Base-by-base conservation (phyloP, 2,329 filamentous ascomycete genomes). In the Macroventuria anomochaeta region DNA sequence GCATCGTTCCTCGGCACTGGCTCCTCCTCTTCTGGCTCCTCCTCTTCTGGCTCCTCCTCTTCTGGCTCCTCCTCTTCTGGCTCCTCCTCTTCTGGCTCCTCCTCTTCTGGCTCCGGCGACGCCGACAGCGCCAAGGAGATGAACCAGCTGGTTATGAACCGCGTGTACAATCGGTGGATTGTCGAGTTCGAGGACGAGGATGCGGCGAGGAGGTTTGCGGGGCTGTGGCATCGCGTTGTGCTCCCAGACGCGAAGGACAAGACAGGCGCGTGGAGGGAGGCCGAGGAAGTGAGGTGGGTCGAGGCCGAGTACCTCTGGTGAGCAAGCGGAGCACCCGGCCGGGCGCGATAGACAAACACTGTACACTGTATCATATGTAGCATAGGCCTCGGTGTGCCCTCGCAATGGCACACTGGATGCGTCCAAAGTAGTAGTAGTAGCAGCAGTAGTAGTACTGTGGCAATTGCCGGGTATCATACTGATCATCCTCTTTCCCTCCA, bases 181-280 rank as follows among this genome's bases (percentile, higher is more conserved):
- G 62, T 88, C 18, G 78, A 81, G 4, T 86, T 89, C 55, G 66
- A 76, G 12, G 81, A 82, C n/a, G 75, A 79, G 42, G 73, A 75
- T 8, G 83, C 84, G 56, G 84, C 84, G 17, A 78, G 76, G 47
- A 71, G 79, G 56, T 84, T 84, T 69, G 75, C 79, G 3, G 64
- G 75, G 40, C 71, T 77, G 52, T 86, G 83, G 83, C 80, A 85
- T 72, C 69, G 78, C 33, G 74, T 75, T 46, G 71, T 75, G 20
- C 71, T 84, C 59, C 76, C 77, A 18, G 29, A 68, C 12, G 38
- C 39, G 1, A 47, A 47, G 23, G 47, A 40, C 33, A 46, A 48
- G 18, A 53, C 47, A 34, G 46, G 56, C 17, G 56, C 56, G 31
- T 72, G 70, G 62, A 68, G 60, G 50, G 70, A 64, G 23, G 43